phyloP scores from a whole-genome alignment of 441 rosid species.

The Gossypium schwendimanii region DNA sequence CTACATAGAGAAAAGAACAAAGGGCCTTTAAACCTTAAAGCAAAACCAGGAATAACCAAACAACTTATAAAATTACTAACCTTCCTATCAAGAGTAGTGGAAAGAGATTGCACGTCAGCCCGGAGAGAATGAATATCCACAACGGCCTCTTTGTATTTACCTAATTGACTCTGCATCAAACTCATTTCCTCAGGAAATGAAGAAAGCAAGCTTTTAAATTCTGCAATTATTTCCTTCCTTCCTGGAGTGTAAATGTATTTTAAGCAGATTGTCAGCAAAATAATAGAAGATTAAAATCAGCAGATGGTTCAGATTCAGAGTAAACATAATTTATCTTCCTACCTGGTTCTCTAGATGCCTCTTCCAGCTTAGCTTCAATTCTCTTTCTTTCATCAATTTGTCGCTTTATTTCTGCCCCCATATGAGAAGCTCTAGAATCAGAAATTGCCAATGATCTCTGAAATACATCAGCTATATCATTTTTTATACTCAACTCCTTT shows the following conservation, averaged over 20 bases:
- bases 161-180: slow-evolving; percentile 72
- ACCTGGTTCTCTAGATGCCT: slow-evolving; percentile 74
- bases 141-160: slow-evolving; percentile 67
- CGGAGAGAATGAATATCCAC: slow-evolving; percentile 70
- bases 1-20: slow-evolving; percentile 9
- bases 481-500: slow-evolving; percentile 66
- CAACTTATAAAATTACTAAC: slow-evolving; percentile 33
- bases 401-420: slow-evolving; percentile 58
- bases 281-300: neutral
- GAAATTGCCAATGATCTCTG: slow-evolving; percentile 60
- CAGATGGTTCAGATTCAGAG: slow-evolving; percentile 4
- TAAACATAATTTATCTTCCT: slow-evolving; percentile 21
- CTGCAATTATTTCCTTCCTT: slow-evolving; percentile 78
- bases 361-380: slow-evolving; percentile 62
- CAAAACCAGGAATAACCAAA: slow-evolving; percentile 16
- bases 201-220: slow-evolving; percentile 77
- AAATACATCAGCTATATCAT: slow-evolving; percentile 67
- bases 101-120: slow-evolving; percentile 79
- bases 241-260: slow-evolving; percentile 46
- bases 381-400: slow-evolving; percentile 51
- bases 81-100: slow-evolving; percentile 61
- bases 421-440: slow-evolving; percentile 61
- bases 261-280: slow-evolving; percentile 18
- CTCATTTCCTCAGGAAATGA: slow-evolving; percentile 90
- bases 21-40: slow-evolving; percentile 17